Evolutionary conservation across 371 early-diverging fungal species (phyloP).

Genomic region (Saksenaea oblongispora): DNA sequence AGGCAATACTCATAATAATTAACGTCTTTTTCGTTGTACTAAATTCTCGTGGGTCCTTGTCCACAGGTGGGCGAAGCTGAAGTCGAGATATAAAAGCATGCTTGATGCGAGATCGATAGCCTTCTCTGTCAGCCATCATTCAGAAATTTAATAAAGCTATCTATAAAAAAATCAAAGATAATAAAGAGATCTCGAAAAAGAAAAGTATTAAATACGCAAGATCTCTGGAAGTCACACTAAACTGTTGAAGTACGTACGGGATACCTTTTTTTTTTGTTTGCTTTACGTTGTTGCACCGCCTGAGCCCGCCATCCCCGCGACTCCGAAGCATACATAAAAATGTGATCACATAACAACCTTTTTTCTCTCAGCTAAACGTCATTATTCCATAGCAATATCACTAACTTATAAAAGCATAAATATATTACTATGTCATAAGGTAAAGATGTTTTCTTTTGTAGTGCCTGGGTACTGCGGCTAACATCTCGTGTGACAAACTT

Average conservation of each 20-base stretch:
- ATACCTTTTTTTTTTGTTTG: neutral
- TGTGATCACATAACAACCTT: neutral
- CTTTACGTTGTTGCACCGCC: neutral
- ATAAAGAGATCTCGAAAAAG: neutral
- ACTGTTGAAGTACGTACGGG: neutral
- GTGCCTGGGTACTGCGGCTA: neutral
- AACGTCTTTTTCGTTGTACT: constrained; percentile 12
- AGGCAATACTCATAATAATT: constrained; percentile 19
- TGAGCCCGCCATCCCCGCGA: neutral
- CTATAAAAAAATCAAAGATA: neutral
- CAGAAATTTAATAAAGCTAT: neutral
- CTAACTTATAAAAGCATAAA: too few relatives aligned
- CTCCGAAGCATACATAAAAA: neutral
- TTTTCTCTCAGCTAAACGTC: neutral
- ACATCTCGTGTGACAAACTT: neutral
- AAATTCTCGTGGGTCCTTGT: constrained; percentile 27
- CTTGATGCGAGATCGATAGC: neutral
- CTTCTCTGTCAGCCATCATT: neutral
- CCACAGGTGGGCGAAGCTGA: constrained; percentile 22
- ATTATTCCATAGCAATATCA: neutral
- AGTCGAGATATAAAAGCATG: constrained; percentile 8
- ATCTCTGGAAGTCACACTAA: neutral
- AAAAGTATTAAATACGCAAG: neutral
- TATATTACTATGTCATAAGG: too few relatives aligned
- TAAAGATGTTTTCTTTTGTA: neutral